Percentiles rank a stretch among this genome's conserved stretches.
Evolutionary conservation across 306 rosid species (phyloP).

Genomic region (Ammopiptanthus mongolicus): DNA sequence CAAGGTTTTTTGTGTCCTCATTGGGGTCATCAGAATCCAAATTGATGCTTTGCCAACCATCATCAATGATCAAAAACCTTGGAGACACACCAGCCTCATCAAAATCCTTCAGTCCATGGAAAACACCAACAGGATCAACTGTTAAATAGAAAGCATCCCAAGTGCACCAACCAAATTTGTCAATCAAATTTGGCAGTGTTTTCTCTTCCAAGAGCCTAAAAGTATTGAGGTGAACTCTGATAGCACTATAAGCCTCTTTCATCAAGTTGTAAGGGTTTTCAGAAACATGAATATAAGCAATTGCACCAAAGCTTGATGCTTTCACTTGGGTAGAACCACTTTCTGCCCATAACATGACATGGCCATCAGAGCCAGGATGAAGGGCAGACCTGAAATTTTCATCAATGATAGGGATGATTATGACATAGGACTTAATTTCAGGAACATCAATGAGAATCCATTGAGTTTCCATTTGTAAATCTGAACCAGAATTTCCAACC

Average conservation of each 20-base stretch:
- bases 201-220: slow-evolving; percentile 84
- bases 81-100: slow-evolving; percentile 53
- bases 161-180: slow-evolving; percentile 94
- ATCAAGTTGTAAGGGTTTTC: slow-evolving; percentile 74
- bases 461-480: slow-evolving; percentile 83
- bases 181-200: slow-evolving; percentile 39
- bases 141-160: slow-evolving; percentile 88
- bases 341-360: slow-evolving; percentile 59
- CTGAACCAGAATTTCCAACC: slow-evolving; percentile 84
- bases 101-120: slow-evolving; percentile 62
- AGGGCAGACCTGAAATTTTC: slow-evolving; percentile 66
- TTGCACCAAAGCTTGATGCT: slow-evolving; percentile 41
- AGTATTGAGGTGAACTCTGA: slow-evolving; percentile 64
- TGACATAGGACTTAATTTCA: slow-evolving; percentile 54
- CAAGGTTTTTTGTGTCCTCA: slow-evolving; percentile 53
- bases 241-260: slow-evolving; percentile 70
- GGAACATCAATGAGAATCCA: slow-evolving; percentile 72
- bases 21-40: slow-evolving; percentile 50
- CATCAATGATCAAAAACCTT: slow-evolving; percentile 71
- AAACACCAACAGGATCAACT: slow-evolving; percentile 61
- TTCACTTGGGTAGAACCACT: slow-evolving; percentile 67
- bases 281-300: slow-evolving; percentile 58
- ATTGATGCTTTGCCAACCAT: slow-evolving; percentile 91
- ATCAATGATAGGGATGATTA: slow-evolving; percentile 66
- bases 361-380: slow-evolving; percentile 61